phyloP scores from a whole-genome alignment of 2,329 filamentous ascomycete species.

The Pseudodiploospora longispora region DNA sequence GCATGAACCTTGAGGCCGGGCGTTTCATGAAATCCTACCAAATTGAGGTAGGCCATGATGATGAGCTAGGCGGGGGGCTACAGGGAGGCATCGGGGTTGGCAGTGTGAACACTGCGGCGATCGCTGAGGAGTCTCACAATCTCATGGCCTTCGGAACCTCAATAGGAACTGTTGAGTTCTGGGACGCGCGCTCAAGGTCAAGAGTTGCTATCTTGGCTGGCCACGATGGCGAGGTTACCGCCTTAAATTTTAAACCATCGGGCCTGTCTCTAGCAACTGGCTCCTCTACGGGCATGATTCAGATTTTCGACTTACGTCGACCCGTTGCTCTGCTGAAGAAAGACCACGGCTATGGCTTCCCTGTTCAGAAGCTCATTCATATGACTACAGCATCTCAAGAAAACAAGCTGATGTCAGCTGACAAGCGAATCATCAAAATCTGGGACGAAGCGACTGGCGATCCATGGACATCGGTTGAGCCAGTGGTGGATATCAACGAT shows the following conservation, averaged over 20 bases:
- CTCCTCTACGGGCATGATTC: conserved; percentile 78
- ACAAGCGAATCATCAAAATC: conserved; percentile 95
- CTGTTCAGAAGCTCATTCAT: conserved; percentile 76
- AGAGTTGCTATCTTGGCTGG: conserved; percentile 69
- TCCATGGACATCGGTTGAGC: conserved; percentile 94
- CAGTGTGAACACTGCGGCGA: conserved; percentile 76
- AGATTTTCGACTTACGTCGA: conserved; percentile 86
- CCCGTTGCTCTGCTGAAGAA: conserved; percentile 81
- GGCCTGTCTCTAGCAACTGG: conserved; percentile 82
- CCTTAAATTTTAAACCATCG: conserved; percentile 75
- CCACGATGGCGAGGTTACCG: conserved; percentile 69
- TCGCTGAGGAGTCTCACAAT: conserved; percentile 85
- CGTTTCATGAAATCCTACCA: conserved; percentile 94
- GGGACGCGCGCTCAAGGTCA: conserved; percentile 80
- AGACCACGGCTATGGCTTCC: conserved; percentile 91
- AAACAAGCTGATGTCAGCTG: conserved; percentile 82
- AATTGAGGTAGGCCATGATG: conserved; percentile 80
- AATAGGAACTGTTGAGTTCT: conserved; percentile 92
- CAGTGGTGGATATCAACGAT: conserved; percentile 87
- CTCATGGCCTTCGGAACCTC: conserved; percentile 90
- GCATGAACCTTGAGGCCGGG: conserved; percentile 83
- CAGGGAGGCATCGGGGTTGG: conserved; percentile 83
- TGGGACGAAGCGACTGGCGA: conserved; percentile 79
- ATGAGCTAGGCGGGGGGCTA: conserved; percentile 65
- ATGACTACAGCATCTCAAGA: conserved; percentile 65